Percentiles rank a stretch among this genome's conserved stretches.
phyloP scores from a whole-genome alignment of 257 asterid genomes.

The Anisodus tanguticus region DNA sequence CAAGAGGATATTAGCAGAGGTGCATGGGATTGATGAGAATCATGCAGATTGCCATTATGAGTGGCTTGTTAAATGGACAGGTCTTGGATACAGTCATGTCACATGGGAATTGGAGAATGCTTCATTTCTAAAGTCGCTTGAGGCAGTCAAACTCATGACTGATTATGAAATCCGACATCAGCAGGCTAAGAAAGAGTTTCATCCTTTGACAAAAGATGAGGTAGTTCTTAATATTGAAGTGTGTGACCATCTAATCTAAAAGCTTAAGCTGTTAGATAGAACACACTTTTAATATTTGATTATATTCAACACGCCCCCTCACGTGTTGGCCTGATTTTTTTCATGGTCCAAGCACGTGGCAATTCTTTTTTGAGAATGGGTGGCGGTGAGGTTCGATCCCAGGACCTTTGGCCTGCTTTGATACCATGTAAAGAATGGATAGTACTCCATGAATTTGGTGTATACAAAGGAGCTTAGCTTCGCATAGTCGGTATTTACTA shows the following conservation, averaged over 20 bases:
- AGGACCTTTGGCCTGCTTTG: too few relatives aligned
- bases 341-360: too few relatives aligned
- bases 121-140: slow-evolving; percentile 37
- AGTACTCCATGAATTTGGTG: not conserved
- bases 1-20: slow-evolving; percentile 36
- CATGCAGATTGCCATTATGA: slow-evolving; percentile 33
- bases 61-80: slow-evolving; percentile 54
- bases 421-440: too few relatives aligned
- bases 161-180: slow-evolving; percentile 37
- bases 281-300: too few relatives aligned
- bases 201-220: slow-evolving; percentile 33
- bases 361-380: too few relatives aligned
- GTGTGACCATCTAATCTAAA: too few relatives aligned
- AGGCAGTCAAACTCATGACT: slow-evolving; percentile 35
- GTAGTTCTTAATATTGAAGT: too few relatives aligned
- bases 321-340: too few relatives aligned
- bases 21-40: slow-evolving; percentile 21
- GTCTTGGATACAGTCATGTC: slow-evolving; percentile 41
- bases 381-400: too few relatives aligned
- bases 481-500: not conserved
- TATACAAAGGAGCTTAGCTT: not conserved
- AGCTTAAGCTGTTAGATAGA: too few relatives aligned
- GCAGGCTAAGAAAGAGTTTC: slow-evolving; percentile 29
- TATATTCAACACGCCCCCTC: too few relatives aligned
- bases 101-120: slow-evolving; percentile 51